Evolutionary conservation across 23 red algal species (phyloP), one percentile per base, ranked within the genome.

Genomic region (Gracilaria vermiculophylla): DNA sequence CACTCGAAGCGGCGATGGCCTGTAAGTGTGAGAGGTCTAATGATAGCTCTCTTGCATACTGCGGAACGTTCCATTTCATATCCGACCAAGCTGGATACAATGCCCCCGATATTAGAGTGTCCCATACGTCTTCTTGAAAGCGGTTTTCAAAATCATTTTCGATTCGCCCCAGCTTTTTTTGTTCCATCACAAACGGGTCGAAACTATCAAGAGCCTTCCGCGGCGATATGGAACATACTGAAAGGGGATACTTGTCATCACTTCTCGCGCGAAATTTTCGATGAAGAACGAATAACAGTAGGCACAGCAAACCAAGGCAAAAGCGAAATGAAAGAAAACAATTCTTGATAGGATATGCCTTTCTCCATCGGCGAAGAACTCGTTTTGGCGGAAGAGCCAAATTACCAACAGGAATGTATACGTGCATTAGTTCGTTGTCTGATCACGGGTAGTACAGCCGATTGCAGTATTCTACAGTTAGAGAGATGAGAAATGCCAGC

Each of bases 51-150:
- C 81, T 62, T 28, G 61, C 81, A 37, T 85, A 85, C 36, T 85
- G 81, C 17, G 81, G 81, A 4, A 85, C 49, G 40, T 85, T 85
- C 81, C 81, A 85, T 14, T 53, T 85, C 81, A 85, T 85, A 66
- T 85, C 81, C 19, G 81, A 85, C 81, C 81, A 85, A n/a, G 81
- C 58, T 72, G 81, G 81, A 54, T 70, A 85, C 47, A 85, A 33
- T 5, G 81, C 81, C 28, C 31, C 47, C 9, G 58, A 65, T 12
- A 85, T 25, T 29, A 85, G n/a, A 2, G 81, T 85, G 35, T 85
- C 81, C 81, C 81, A 85, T 0, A 85, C 81, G 31, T 85, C 81
- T 69, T 85, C 81, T 69, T 85, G 81, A 51, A 85, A 85, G 36
- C 81, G 58, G 53, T 85, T 85, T 19, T 85, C 81, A 33, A 85